These are phyloP conservation scores for Xylaria flabelliformis DNA, from an alignment of 495 filamentous ascomycete genomes.

Conservation along the genomic window DNA sequence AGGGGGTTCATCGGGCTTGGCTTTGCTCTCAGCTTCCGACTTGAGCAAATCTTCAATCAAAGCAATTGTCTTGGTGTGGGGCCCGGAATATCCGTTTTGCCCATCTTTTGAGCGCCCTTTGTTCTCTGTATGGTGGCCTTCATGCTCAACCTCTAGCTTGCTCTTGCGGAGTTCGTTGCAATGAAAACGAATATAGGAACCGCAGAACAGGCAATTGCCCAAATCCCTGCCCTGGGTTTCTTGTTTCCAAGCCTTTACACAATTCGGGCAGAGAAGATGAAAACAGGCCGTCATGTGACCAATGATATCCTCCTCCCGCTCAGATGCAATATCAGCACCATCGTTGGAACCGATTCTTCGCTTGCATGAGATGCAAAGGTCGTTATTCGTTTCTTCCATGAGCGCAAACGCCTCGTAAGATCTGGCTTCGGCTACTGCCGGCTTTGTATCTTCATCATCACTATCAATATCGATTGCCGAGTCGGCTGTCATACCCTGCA, in stretches of 20 bases:
- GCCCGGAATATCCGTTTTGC: slow-evolving; percentile 83
- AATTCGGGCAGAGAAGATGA: slow-evolving; percentile 78
- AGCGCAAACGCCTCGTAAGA: slow-evolving; percentile 83
- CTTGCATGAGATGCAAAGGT: slow-evolving; percentile 72
- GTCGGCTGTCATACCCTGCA: slow-evolving; percentile 77
- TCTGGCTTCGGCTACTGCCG: slow-evolving; percentile 63
- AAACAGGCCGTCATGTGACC: slow-evolving; percentile 83
- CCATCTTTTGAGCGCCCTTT: slow-evolving; percentile 66
- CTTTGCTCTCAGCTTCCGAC: slow-evolving; percentile 64
- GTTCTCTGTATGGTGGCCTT: slow-evolving; percentile 51
- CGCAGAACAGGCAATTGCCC: slow-evolving; percentile 68
- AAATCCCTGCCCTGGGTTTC: slow-evolving; percentile 44
- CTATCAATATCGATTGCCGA: slow-evolving; percentile 88
- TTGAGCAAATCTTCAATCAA: slow-evolving; percentile 70
- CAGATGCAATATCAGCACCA: slow-evolving; percentile 57
- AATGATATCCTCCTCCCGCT: slow-evolving; percentile 67
- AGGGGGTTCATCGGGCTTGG: slow-evolving; percentile 64
- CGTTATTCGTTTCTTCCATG: slow-evolving; percentile 76
- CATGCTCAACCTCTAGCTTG: slow-evolving; percentile 65
- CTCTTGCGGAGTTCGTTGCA: slow-evolving; percentile 72
- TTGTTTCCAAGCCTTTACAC: slow-evolving; percentile 62
- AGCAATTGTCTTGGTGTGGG: slow-evolving; percentile 87
- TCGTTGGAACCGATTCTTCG: slow-evolving; percentile 64
- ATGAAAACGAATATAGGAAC: slow-evolving; percentile 59
- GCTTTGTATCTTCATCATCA: slow-evolving; percentile 63